Evolutionary conservation across 495 filamentous ascomycete genomes (phyloP).

Genomic region (Glarea lozoyensis): DNA sequence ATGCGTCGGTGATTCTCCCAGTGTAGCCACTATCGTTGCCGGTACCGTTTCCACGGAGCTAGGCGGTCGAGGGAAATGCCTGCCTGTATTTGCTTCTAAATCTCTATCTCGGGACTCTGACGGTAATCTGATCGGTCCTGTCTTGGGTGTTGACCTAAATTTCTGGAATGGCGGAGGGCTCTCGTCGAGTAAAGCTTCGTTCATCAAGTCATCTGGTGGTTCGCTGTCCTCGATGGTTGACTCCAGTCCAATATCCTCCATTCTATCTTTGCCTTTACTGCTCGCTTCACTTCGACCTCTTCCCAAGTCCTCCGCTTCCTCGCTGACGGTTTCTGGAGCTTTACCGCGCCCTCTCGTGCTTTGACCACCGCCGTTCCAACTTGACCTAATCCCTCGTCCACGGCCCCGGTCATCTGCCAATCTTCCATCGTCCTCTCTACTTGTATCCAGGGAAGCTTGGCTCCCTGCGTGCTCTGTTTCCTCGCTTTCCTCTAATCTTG

Average conservation of each 20-base stretch:
- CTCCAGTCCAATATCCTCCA: constrained; percentile 87
- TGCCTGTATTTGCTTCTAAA: constrained; percentile 5
- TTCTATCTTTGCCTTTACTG: constrained; percentile 54
- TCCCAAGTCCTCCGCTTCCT: constrained; percentile 46
- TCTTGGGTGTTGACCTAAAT: constrained; percentile 51
- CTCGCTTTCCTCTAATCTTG: constrained; percentile 68
- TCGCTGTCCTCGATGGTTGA: constrained; percentile 47
- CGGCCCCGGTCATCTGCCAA: constrained; percentile 37
- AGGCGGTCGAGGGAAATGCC: constrained; percentile 8
- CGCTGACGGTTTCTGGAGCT: constrained; percentile 27
- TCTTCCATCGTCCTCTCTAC: constrained; percentile 28
- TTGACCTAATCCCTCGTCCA: constrained; percentile 47
- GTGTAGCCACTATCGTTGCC: constrained; percentile 14
- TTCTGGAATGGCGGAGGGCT: constrained; percentile 81
- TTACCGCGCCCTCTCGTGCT: constrained; percentile 25
- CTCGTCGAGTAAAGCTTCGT: constrained; percentile 50
- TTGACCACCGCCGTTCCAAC: constrained; percentile 45
- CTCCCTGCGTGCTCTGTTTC: constrained; percentile 65
- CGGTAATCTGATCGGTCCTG: constrained; percentile 17
- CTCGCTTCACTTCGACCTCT: constrained; percentile 26
- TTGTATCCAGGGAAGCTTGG: constrained; percentile 44
- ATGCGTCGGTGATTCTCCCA: constrained; percentile 38
- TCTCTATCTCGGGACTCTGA: constrained; percentile 10
- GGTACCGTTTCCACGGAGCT: constrained; percentile 20
- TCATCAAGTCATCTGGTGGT: constrained; percentile 49